These are phyloP conservation scores for Mucor lusitanicus DNA, from an alignment of 371 early-diverging fungal species.

Conservation along the genomic window DNA sequence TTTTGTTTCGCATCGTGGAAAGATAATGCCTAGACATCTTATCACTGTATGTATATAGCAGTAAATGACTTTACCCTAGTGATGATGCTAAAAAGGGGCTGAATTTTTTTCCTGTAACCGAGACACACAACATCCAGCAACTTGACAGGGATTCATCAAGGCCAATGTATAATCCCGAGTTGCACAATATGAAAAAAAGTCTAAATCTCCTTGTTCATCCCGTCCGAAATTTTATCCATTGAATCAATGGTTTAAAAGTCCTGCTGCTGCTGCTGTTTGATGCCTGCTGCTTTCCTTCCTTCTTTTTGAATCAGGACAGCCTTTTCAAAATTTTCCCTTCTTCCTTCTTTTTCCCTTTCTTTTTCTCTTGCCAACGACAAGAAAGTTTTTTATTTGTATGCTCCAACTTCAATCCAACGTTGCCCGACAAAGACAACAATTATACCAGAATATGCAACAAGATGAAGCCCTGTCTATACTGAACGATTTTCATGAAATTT, in stretches of 20 bases:
- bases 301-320: background rate
- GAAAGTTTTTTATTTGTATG: background rate
- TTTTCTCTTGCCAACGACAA: background rate
- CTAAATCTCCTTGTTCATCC: background rate
- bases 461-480: slow-evolving; percentile 46
- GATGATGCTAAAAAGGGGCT: no score
- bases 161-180: background rate
- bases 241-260: background rate
- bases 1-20: no score
- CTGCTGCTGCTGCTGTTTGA: background rate
- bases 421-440: slow-evolving; percentile 11
- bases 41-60: no score
- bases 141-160: background rate
- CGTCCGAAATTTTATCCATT: slow-evolving; percentile 1
- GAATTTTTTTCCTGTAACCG: no score
- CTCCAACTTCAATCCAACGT: slow-evolving; percentile 16
- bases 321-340: background rate
- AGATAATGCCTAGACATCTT: no score
- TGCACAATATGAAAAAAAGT: background rate
- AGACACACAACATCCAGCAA: no score
- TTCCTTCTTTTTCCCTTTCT: slow-evolving; percentile 4
- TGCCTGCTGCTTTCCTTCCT: background rate
- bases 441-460: slow-evolving; percentile 21
- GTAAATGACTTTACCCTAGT: no score
- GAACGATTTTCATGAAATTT: slow-evolving; percentile 74